Conservation (phyloP, 1,139 yeast genomes). For the Debaryomyces subglobosus region DNA sequence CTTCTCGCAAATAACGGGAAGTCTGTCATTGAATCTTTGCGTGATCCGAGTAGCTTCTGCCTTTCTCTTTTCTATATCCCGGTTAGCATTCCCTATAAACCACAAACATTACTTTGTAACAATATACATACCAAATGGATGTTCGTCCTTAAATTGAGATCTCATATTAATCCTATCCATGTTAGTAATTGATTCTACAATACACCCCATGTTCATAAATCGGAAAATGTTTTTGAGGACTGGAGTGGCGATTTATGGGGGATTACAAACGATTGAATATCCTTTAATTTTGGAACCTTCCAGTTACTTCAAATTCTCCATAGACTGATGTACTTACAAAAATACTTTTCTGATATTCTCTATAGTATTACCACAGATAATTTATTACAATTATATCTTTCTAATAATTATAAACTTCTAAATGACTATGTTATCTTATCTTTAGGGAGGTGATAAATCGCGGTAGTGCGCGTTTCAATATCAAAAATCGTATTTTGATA, state of each 20-base stretch:
- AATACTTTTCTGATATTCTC: background rate
- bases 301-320: background rate
- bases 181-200: slow-evolving; percentile 2
- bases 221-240: background rate
- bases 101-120: slow-evolving; percentile 2
- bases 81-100: slow-evolving; percentile 24
- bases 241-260: slow-evolving; percentile 7
- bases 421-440: slow-evolving; percentile 10
- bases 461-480: slow-evolving; percentile 2
- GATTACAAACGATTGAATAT: background rate
- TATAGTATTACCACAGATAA: background rate
- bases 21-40: slow-evolving; percentile 86
- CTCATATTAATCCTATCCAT: slow-evolving; percentile 52
- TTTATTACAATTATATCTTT: background rate
- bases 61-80: slow-evolving; percentile 76
- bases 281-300: background rate
- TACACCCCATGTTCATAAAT: background rate
- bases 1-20: slow-evolving; percentile 96
- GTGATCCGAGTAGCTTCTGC: slow-evolving; percentile 93
- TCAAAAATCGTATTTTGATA: slow-evolving; percentile 1
- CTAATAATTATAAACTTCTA: background rate
- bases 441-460: slow-evolving; percentile 4
- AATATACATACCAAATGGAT: slow-evolving; percentile 69
- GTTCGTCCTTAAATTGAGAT: slow-evolving; percentile 92
- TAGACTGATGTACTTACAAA: slow-evolving; percentile 1